phyloP scores from a whole-genome alignment of 345 rosid genomes.

The Brassica juncea region DNA sequence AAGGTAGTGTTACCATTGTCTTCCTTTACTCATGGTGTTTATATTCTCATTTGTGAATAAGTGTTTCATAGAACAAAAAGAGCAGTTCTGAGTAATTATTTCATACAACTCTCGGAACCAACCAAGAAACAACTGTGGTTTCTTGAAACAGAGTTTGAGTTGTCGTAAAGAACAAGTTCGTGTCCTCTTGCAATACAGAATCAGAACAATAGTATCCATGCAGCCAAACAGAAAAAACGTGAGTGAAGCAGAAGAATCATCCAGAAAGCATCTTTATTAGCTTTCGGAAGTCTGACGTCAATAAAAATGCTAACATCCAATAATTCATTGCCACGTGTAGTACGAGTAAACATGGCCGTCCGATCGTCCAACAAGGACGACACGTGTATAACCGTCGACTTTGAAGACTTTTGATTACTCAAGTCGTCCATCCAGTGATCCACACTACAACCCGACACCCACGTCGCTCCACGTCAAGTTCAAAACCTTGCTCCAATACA shows the following conservation, averaged over 20 bases:
- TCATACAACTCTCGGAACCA: background rate
- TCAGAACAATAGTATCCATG: background rate
- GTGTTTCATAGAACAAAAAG: background rate
- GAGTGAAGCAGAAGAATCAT: background rate
- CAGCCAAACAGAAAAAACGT: background rate
- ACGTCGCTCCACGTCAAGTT: conserved; percentile 39
- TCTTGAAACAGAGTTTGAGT: background rate
- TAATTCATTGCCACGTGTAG: background rate
- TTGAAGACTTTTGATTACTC: background rate
- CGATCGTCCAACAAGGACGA: conserved; percentile 14
- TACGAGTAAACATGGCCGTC: background rate
- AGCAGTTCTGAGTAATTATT: background rate
- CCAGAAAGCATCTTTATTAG: background rate
- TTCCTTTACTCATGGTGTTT: background rate
- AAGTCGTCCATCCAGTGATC: conserved; percentile 15
- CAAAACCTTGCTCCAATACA: conserved; percentile 17
- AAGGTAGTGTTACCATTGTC: background rate
- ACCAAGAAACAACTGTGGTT: background rate
- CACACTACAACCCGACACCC: conserved; percentile 24
- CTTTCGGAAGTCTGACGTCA: conserved; percentile 18
- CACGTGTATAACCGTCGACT: background rate
- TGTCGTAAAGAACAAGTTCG: background rate
- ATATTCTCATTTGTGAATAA: background rate
- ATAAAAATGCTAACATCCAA: background rate
- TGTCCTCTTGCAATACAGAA: background rate